Evolutionary conservation across 345 rosid species (phyloP), one percentile per base, ranked within the genome.

Genomic region (Anacardium occidentale): DNA sequence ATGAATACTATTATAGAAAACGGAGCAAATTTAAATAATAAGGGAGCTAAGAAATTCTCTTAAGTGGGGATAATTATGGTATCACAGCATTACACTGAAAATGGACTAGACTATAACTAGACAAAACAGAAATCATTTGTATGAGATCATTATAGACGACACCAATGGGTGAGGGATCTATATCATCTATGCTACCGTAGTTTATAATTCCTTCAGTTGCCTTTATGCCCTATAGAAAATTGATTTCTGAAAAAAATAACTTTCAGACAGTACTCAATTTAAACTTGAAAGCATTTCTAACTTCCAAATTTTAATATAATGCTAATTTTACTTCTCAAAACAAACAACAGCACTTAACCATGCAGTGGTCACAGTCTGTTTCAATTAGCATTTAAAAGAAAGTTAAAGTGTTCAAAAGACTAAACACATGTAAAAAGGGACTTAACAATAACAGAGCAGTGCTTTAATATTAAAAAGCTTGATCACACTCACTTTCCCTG

Each of bases 401-500:
- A 3, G 3, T 29, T n/a, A n/a, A 29, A 29, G 32, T 3, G 32
- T 3, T 29, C 32, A 29, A 29, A 29, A 29, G 32, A 29, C 32
- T 29, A n/a, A n/a, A n/a, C n/a, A 29, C 32, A 3, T 29, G 3
- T 44, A 25, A 52, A 29, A 51, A 29, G 11, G 15, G 18, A 26
- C 25, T 11, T 10, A 12, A 66, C 29, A 24, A 74, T 20, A 67
- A 70, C 25, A 50, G 25, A 59, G 45, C 48, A 57, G 15, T 10
- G 37, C 1, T 20, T 20, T 17, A 11, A 44, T 34, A 64, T 51
- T 34, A 18, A 69, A 25, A 66, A 32, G 25, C 7, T 29, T 9
- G n/a, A 21, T 21, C 7, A 32, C 32, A 85, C 98, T 85, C 84
- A 94, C 98, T 89, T 87, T 69, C 97, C 97, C 61, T 85, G 82